Percentiles rank a stretch among this genome's conserved stretches.
Conservation (phyloP, 352 stramenopile species). For the Phytophthora ramorum region DNA sequence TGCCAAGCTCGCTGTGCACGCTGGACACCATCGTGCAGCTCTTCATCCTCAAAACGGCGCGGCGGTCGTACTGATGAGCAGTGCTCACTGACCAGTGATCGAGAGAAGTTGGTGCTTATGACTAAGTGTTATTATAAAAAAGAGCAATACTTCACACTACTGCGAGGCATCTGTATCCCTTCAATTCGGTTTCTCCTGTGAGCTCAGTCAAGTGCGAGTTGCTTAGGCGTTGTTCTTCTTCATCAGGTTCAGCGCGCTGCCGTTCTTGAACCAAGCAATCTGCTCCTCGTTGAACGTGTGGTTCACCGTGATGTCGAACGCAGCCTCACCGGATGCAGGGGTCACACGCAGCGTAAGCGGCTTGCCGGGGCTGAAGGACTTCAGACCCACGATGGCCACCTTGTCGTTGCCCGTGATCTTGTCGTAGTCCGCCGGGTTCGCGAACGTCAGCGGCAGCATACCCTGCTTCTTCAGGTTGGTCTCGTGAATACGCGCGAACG, state of each 20-base stretch:
- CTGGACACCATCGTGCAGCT: slow-evolving; percentile 35
- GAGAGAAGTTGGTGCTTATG: slow-evolving; percentile 15
- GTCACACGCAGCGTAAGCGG: slow-evolving; percentile 86
- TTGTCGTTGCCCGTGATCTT: slow-evolving; percentile 93
- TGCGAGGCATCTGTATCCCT: slow-evolving; percentile 42
- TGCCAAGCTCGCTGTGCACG: slow-evolving; percentile 42
- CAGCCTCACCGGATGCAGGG: slow-evolving; percentile 56
- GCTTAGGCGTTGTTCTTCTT: slow-evolving; percentile 88
- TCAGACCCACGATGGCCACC: slow-evolving; percentile 90
- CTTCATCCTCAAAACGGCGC: slow-evolving; percentile 39
- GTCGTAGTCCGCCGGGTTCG: slow-evolving; percentile 93
- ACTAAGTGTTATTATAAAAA: slow-evolving; percentile 54
- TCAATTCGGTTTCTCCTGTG: slow-evolving; percentile 40
- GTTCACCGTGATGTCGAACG: slow-evolving; percentile 93
- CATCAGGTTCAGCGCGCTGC: slow-evolving; percentile 95
- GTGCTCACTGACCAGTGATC: too few relatives aligned
- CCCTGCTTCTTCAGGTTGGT: slow-evolving; percentile 97
- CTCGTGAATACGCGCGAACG: slow-evolving; percentile 95
- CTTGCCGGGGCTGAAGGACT: slow-evolving; percentile 87
- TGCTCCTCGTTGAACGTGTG: slow-evolving; percentile 96
- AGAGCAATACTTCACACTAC: slow-evolving; percentile 51
- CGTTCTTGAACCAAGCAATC: slow-evolving; percentile 96
- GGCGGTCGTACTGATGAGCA: slow-evolving; percentile 23
- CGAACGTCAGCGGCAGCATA: slow-evolving; percentile 94
- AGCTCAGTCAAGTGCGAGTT: slow-evolving; percentile 32